A percentile compares a stretch with the other conserved stretches of the same genome.
Evolutionary conservation across 2,329 filamentous ascomycete genomes (phyloP).

Genomic region (Lojkania enalia): DNA sequence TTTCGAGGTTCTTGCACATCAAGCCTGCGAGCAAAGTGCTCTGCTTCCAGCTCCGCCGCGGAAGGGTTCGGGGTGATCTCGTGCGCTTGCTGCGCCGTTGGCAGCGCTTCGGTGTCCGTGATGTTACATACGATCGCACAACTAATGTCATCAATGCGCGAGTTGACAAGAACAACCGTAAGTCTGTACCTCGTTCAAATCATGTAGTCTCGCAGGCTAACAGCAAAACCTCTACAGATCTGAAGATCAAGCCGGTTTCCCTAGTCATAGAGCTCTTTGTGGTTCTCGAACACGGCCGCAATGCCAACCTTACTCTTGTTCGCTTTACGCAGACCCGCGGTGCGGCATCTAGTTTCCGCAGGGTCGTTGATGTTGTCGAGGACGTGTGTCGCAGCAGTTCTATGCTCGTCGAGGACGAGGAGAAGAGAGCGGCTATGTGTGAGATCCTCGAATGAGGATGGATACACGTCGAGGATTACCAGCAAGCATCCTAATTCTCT

Average conservation of each 20-base stretch:
- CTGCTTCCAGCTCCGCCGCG: slow-evolving; percentile 73
- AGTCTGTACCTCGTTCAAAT: slow-evolving; percentile 46
- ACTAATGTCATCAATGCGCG: slow-evolving; percentile 79
- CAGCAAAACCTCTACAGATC: slow-evolving; percentile 55
- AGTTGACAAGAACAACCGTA: slow-evolving; percentile 77
- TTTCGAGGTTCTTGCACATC: slow-evolving; percentile 84
- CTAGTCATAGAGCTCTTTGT: slow-evolving; percentile 88
- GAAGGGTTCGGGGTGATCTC: slow-evolving; percentile 76
- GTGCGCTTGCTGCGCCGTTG: slow-evolving; percentile 76
- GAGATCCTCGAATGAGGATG: slow-evolving; percentile 44
- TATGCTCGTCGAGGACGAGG: slow-evolving; percentile 66
- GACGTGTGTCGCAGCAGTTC: slow-evolving; percentile 66
- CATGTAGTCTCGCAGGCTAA: slow-evolving; percentile 11
- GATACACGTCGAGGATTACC: no score
- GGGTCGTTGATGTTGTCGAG: slow-evolving; percentile 76
- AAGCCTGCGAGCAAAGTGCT: slow-evolving; percentile 78
- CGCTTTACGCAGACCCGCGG: slow-evolving; percentile 88
- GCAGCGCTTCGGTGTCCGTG: slow-evolving; percentile 77
- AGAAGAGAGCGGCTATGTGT: slow-evolving; percentile 49
- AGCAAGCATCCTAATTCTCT: no score
- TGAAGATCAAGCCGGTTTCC: slow-evolving; percentile 82
- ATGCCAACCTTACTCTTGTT: slow-evolving; percentile 75
- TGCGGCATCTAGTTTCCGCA: slow-evolving; percentile 87
- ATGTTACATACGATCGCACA: slow-evolving; percentile 77
- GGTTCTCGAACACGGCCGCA: slow-evolving; percentile 81